Percentiles rank a stretch among this genome's conserved stretches.
Evolutionary conservation across 768 basidiomycete genomes (phyloP).

Genomic region (Mycena rosella): DNA sequence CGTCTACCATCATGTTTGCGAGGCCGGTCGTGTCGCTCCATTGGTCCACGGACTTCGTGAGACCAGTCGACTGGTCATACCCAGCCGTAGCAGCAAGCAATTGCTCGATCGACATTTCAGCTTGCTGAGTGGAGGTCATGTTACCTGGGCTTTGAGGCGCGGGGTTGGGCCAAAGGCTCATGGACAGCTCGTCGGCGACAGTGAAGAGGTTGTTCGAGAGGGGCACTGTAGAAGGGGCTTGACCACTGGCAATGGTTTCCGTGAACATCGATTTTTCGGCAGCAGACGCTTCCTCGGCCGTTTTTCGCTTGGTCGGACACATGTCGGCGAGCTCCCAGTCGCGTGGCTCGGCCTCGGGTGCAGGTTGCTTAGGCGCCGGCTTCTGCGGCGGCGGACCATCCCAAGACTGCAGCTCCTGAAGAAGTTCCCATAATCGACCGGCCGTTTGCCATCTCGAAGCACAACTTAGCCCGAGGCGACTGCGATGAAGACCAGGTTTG

Average conservation of each 20-base stretch:
- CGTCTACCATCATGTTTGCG: constrained; percentile 35
- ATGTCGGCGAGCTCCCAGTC: constrained; percentile 17
- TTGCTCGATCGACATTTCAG: constrained; percentile 32
- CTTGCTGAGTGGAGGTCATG: constrained; percentile 1
- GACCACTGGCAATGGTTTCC: neutral
- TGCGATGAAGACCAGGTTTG: neutral
- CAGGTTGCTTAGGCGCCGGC: neutral
- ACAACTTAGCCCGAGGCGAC: too few species aligned
- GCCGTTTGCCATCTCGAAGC: constrained; percentile 31
- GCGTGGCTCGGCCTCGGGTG: neutral
- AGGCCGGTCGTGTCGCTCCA: constrained; percentile 31
- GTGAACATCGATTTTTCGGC: constrained; percentile 22
- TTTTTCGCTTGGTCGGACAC: constrained; percentile 21
- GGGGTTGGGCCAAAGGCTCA: constrained; percentile 21
- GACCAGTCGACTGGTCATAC: constrained; percentile 27
- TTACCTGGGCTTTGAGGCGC: neutral
- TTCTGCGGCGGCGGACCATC: constrained; percentile 33
- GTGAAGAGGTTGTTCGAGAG: neutral
- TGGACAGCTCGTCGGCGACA: constrained; percentile 25
- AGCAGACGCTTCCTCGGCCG: neutral
- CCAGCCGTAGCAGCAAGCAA: constrained; percentile 30
- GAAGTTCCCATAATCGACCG: constrained; percentile 34
- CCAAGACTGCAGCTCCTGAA: constrained; percentile 34
- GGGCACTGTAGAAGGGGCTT: neutral
- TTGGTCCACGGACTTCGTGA: constrained; percentile 17